Evolutionary conservation across 2,329 filamentous ascomycete genomes (phyloP).

Genomic region (Trichoderma sp.): DNA sequence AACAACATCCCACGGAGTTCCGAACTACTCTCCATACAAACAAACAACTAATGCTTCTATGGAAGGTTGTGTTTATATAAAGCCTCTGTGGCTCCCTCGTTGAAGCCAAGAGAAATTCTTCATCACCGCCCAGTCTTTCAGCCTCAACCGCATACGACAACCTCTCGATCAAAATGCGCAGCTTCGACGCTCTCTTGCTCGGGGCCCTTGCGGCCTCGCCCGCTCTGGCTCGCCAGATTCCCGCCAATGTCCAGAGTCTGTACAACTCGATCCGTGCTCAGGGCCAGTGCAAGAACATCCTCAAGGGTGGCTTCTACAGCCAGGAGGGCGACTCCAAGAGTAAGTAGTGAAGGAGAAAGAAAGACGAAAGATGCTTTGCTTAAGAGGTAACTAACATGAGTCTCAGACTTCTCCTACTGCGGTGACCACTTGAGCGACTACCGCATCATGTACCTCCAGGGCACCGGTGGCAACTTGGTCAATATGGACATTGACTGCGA

Average conservation of each 20-base stretch:
- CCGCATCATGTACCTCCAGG: constrained; percentile 46
- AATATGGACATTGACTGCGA: constrained; percentile 50
- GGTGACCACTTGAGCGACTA: constrained; percentile 38
- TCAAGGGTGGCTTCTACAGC: constrained; percentile 35
- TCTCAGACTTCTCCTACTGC: constrained; percentile 35
- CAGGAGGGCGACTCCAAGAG: constrained; percentile 28
- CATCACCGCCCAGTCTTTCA: not conserved
- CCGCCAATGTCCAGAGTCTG: constrained; percentile 29
- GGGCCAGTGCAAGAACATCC: constrained; percentile 30
- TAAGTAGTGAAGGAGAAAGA: constrained; percentile 5
- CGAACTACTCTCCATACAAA: not conserved
- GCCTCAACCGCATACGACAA: not conserved
- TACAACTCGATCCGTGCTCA: constrained; percentile 32
- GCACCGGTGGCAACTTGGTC: constrained; percentile 32
- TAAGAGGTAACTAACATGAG: not conserved
- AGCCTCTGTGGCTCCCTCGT: not conserved
- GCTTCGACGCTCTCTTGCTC: constrained; percentile 2
- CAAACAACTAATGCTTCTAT: not conserved
- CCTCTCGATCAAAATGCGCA: constrained; percentile 11
- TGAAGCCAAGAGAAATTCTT: not conserved
- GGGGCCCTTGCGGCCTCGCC: constrained; percentile 14
- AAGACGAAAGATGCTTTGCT: not conserved
- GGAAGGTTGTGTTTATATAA: not conserved
- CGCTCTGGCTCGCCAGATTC: constrained; percentile 24
- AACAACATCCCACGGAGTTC: not conserved